A percentile compares a stretch with the other conserved stretches of the same genome.
Conservation (phyloP, 805 yeast species). For the Yamadazyma paraphyllophila region DNA sequence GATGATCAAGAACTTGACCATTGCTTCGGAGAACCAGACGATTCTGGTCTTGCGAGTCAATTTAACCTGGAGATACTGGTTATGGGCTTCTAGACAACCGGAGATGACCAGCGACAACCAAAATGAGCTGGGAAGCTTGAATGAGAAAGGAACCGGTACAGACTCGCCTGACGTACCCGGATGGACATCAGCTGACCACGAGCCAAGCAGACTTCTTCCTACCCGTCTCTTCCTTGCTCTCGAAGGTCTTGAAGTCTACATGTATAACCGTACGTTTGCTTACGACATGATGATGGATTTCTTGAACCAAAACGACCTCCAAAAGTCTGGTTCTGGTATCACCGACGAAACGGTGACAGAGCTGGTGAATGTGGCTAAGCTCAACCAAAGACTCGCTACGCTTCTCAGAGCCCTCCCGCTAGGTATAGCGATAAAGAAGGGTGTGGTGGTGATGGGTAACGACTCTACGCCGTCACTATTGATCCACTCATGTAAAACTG, state of each 20-base stretch:
- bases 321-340: background rate
- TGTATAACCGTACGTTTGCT: slow-evolving; percentile 76
- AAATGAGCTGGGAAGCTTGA: no score
- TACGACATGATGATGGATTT: slow-evolving; percentile 61
- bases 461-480: slow-evolving; percentile 69
- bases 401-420: slow-evolving; percentile 56
- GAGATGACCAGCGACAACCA: slow-evolving; percentile 11
- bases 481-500: slow-evolving; percentile 56
- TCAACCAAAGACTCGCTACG: slow-evolving; percentile 14
- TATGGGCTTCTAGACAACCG: slow-evolving; percentile 42
- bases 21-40: slow-evolving; percentile 73
- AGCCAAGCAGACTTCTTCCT: slow-evolving; percentile 37
- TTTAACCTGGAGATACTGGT: slow-evolving; percentile 92
- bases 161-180: background rate
- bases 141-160: background rate
- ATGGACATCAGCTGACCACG: no score
- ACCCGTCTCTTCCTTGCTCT: slow-evolving; percentile 55
- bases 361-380: background rate
- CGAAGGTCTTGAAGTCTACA: slow-evolving; percentile 79
- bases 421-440: slow-evolving; percentile 55
- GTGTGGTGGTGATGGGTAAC: slow-evolving; percentile 80
- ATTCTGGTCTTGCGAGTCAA: slow-evolving; percentile 67
- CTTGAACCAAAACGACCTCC: slow-evolving; percentile 18
- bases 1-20: slow-evolving; percentile 69
- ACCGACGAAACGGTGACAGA: background rate